Base-by-base conservation (phyloP, 116 monocot species). In the Papilionanthe hybrid region DNA sequence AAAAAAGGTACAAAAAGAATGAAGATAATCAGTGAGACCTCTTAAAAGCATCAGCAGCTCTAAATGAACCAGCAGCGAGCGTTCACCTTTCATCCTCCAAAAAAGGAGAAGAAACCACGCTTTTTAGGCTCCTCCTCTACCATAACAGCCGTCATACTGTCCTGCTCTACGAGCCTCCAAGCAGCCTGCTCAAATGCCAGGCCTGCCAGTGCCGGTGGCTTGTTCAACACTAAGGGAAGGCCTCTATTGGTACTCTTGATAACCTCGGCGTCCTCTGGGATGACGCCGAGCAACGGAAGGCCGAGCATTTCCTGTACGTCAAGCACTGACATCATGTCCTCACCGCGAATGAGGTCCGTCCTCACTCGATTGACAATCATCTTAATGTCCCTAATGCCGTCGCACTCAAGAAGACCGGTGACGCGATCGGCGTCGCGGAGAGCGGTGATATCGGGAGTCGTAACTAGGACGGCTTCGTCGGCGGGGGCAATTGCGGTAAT, bases 241-340 rank as follows among this genome's bases (percentile, higher is more conserved):
- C 97, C 97, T 50, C 97, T 79, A 20, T 98, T 98, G 6, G 97
- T 98, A 83, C 97, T 98, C 88, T 86, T 78, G 9, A 98, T 94
- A 15, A 98, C 97, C 88, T 98, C 97, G 0, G 97, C 76, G 23
- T 98, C 97, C 81, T 98, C 97, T 5, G 97, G 97, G 27, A 98
- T 91, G 5, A 91, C 94, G 10, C 97, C 97, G 15, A 97, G 91
- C 78, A 97, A 77, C 12, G 89, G 81, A 32, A 94, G 83, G 20
- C 97, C 97, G 32, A 97, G 86, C 97, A 97, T 97, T 79, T 97
- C 97, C 75, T 97, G 97, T 66, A 97, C 92, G 49, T 97, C 97
- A 5, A 97, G 87, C 29, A 93, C 94, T 7, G 94, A 94, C 97
- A 97, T 97, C 97, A 97, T 97, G 76, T 97, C 97, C 77, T 97